Base-by-base conservation (phyloP, 2,329 filamentous ascomycete species). In the Penicillium sp. region DNA sequence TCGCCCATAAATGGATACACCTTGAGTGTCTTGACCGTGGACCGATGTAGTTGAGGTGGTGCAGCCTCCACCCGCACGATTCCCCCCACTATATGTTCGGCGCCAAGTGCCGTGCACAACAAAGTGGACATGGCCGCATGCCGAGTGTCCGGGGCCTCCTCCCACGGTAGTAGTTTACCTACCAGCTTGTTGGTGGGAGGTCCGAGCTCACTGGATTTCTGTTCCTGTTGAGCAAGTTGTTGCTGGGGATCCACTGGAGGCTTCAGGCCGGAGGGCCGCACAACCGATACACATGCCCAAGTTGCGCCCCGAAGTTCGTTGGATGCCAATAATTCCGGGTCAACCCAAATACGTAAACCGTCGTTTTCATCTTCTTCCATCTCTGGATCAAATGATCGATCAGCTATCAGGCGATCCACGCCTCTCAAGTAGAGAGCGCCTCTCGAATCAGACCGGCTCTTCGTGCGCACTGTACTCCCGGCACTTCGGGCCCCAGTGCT, bases 21-120 rank as follows among this genome's bases (percentile, higher is more conserved):
- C 59, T 88, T 91, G 50, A 97, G 72, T 4, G 81, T 75, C 69
- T 82, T 81, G 4, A 89, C 75, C 0, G 81, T 77, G 35, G 81
- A 83, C 50, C 83, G 82, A 5, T 84, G 77, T n/a, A 89, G 73
- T 45, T 86, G 87, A 35, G 79, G 74, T 12, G 88, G 83, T 1
- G 92, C 91, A 8, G 88, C 84, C 65, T 97, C 90, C 27, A 98
- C 78, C 53, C 92, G 89, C 48, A 95, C 81, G 37, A 97, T 82
- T 0, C 90, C 89, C 10, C 93, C 93, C 8, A 95, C 87, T 44
- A 95, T 79, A 1, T 83, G 84, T 33, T 81, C 75, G 45, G 81
- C 83, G 2, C 84, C 85, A 20, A 98, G 77, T 0, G 87, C 81
- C 27, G 81, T 80, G 67, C 88, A 95, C 6, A 98, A 75, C 3